Evolutionary conservation across 2,329 filamentous ascomycete genomes (phyloP).

Genomic region (Colletotrichum acutatum): DNA sequence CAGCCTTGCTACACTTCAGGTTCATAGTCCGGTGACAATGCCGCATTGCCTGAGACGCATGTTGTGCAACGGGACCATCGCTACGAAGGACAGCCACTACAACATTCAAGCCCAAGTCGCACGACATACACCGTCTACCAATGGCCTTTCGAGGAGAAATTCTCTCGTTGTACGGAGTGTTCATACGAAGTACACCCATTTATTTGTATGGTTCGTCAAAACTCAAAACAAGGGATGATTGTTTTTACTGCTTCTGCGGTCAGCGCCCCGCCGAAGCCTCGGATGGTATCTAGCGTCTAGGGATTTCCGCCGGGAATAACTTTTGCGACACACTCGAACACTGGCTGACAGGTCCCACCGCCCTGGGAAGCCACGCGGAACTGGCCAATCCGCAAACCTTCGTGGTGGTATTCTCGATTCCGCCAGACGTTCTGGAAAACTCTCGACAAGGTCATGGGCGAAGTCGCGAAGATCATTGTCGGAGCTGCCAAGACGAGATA

Average conservation of each 20-base stretch:
- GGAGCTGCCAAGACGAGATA: no score
- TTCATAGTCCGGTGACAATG: neutral
- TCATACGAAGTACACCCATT: no score
- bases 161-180: neutral
- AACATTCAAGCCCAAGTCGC: neutral
- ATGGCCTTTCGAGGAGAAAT: neutral
- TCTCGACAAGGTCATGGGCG: neutral
- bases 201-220: neutral
- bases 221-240: neutral
- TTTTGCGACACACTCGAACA: neutral
- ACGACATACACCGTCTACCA: neutral
- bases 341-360: neutral
- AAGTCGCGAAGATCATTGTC: neutral
- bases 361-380: neutral
- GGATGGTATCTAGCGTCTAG: neutral
- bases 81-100: neutral
- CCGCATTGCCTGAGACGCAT: neutral
- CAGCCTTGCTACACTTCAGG: no score
- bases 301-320: conserved; percentile 20
- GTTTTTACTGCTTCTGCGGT: neutral
- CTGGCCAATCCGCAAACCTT: conserved; percentile 2
- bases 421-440: neutral
- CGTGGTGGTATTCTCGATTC: conserved; percentile 8
- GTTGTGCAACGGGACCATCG: no score
- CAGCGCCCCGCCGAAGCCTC: conserved; percentile 14